These are phyloP conservation scores for Mrakia hoshinonis DNA, from an alignment of 768 basidiomycete species.

Conservation along the genomic window DNA sequence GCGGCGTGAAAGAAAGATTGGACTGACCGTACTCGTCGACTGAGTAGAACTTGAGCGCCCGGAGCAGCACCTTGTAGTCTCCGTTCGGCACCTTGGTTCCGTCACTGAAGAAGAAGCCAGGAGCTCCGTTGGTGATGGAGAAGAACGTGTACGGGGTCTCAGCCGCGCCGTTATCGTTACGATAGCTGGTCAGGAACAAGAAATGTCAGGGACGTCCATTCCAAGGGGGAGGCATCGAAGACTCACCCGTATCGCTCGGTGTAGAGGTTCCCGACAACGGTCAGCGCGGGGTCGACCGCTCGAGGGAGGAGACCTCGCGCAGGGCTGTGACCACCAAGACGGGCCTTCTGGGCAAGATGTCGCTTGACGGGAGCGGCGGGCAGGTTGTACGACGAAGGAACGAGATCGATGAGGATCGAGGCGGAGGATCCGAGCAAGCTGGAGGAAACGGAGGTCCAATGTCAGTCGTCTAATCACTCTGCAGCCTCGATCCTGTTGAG, in stretches of 20 bases:
- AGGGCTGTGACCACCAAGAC: not conserved
- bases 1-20: not conserved
- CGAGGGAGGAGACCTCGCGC: not conserved
- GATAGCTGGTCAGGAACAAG: no score
- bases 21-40: constrained; percentile 40
- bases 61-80: constrained; percentile 44
- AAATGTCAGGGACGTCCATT: no score
- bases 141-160: not conserved
- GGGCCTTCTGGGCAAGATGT: not conserved
- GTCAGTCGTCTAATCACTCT: not conserved
- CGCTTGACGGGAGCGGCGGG: constrained; percentile 19
- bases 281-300: not conserved
- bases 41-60: constrained; percentile 47
- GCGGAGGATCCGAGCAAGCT: constrained; percentile 21
- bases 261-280: constrained; percentile 13
- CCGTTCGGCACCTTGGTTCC: constrained; percentile 46
- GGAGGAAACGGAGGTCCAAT: not conserved
- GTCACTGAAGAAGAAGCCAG: constrained; percentile 39
- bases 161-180: not conserved
- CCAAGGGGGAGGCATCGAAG: no score
- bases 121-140: constrained; percentile 20
- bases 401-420: constrained; percentile 30
- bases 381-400: constrained; percentile 30
- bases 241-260: not conserved
- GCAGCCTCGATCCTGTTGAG: not conserved